Evolutionary conservation across 495 filamentous ascomycete species (phyloP), one percentile per base, ranked within the genome.

Genomic region (Hyphodiscus hymeniophilus): DNA sequence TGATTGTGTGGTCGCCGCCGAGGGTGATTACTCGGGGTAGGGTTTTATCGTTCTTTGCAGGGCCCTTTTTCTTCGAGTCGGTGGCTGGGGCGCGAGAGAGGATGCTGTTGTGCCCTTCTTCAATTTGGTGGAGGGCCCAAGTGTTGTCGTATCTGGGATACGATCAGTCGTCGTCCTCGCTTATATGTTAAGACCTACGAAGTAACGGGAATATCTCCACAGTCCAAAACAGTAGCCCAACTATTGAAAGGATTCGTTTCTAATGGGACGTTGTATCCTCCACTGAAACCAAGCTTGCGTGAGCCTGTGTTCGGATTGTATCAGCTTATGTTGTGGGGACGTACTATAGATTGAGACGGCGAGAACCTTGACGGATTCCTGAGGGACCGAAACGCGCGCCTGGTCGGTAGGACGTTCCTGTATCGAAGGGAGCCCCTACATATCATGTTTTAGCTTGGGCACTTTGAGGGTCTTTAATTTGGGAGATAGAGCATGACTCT

Each of bases 371-470:
- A 62, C 88, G 75, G 57, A 92, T 92, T 21, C 83, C 85, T 41
- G 73, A 79, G 10, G 88, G 88, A 1, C 88, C 88, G 55, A 89
- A 94, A 26, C 88, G 76, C 28, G 87, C 87, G 41, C 88, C 88
- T 4, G 88, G 87, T 50, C 88, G 66, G 63, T 88, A 88, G 1
- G 82, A 86, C 36, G 84, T 87, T 23, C 83, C 83, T 6, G 73
- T 77, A 43, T 77, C 73, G 47, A 75, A 74, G 7, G 73, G 73
- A 7, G 73, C 73, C 21, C 57, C 56, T 59, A 20, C 30, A 44
- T 18, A 30, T 43, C 41, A 33, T 13, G 26, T 46, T 8, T 54
- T 48, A 55, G 51, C 26, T 23, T 36, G 2, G 20, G 18, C 8
- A 59, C 45, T 47, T 55, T 57, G 45, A 43, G 38, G 42, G 22